phyloP scores from a whole-genome alignment of 805 yeast species.

The Wilhelminamyces savonicus region DNA sequence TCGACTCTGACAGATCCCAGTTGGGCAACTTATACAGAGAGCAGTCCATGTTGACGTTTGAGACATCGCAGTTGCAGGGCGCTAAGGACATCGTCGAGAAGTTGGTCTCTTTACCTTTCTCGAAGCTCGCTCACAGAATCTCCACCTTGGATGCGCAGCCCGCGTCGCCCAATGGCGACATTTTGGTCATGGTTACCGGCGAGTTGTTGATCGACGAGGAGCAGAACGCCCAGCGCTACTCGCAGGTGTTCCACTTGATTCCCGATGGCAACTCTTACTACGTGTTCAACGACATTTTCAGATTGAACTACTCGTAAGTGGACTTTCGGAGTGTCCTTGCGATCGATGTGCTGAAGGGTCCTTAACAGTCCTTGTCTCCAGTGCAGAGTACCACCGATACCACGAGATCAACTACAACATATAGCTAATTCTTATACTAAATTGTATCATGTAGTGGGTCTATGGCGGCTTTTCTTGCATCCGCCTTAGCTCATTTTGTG shows the following conservation, averaged over 20 bases:
- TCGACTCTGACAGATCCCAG: slow-evolving; percentile 87
- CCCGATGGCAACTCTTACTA: slow-evolving; percentile 90
- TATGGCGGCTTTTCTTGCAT: too few relatives aligned
- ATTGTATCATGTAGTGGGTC: too few relatives aligned
- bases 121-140: slow-evolving; percentile 87
- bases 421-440: neutral
- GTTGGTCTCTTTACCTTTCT: slow-evolving; percentile 81
- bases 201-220: slow-evolving; percentile 91
- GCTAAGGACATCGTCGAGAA: slow-evolving; percentile 90
- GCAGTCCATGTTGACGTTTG: slow-evolving; percentile 96
- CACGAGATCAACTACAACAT: neutral
- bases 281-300: slow-evolving; percentile 94
- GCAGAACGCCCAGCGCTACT: slow-evolving; percentile 90
- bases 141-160: slow-evolving; percentile 98
- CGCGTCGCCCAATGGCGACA: slow-evolving; percentile 87
- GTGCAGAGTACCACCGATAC: too few relatives aligned
- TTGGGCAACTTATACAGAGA: slow-evolving; percentile 93
- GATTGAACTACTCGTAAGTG: slow-evolving; percentile 74
- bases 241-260: slow-evolving; percentile 94
- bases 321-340: too few relatives aligned
- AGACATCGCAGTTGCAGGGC: slow-evolving; percentile 91
- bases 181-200: slow-evolving; percentile 96
- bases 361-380: neutral
- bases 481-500: too few relatives aligned
- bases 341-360: too few relatives aligned